Base-by-base conservation (phyloP, 352 stramenopile genomes). In the Phytophthora pini region DNA sequence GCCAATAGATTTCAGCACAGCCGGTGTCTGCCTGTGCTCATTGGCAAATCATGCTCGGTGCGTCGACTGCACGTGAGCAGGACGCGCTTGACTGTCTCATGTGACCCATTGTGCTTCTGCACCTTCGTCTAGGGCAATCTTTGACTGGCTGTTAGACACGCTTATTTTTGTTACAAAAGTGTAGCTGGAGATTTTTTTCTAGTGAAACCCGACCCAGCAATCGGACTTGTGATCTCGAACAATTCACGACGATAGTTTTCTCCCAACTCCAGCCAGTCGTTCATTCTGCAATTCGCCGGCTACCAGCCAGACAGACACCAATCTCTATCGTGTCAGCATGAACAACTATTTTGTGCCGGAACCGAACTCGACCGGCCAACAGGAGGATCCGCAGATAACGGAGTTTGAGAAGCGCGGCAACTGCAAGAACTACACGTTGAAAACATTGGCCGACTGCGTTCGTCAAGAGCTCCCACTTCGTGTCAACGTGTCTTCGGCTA, bases 391-490 rank as follows among this genome's bases (percentile, higher is more conserved):
- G 6, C 52, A 70, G 31, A 61, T 70, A 34, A 29, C 44, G 2
- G 68, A 52, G 44, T 59, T 76, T 36, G 61, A 67, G 31, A 74
- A 70, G 52, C 66, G 61, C 11, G 61, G 61, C 51, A 78, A 78
- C 34, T 73, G 62, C 72, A 80, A 82, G 39, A 80, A 68, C 24
- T 71, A 84, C 52, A 77, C 78, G 15, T 57, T 89, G 34, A 84
- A 87, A 57, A 76, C 73, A 20, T 57, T 84, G 29, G 61, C 61
- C 13, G 47, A 76, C 53, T 80, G 76, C 26, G 70, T 79, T 27
- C 76, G 63, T 27, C 73, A 80, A 63, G 78, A 74, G 1, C 74
- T 89, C 9, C 76, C 80, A 10, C 72, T 89, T 20, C 72, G 82
- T 31, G 56, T 87, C 36, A 73, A 76, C 34, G 54, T 89, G 44